These are phyloP conservation scores for Massospora cicadina DNA, from an alignment of 371 early-diverging fungal genomes.

Conservation along the genomic window DNA sequence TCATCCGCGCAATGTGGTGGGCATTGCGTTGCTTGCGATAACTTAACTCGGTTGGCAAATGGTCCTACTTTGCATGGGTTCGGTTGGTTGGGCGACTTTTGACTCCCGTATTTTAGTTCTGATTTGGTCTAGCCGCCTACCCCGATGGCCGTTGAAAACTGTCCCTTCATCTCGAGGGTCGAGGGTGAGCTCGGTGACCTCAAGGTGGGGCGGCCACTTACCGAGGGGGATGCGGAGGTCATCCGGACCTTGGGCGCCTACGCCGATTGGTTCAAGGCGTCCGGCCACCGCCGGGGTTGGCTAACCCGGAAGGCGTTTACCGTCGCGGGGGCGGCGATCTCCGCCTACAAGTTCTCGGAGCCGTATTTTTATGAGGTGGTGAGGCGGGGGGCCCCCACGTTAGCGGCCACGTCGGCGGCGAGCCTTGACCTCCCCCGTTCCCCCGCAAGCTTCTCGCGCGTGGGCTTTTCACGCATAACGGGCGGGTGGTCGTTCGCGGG, in stretches of 20 bases:
- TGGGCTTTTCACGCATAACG: neutral
- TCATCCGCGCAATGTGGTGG: too few species aligned
- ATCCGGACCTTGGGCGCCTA: neutral
- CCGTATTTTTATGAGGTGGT: neutral
- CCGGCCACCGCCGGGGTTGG: neutral
- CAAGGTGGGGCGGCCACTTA: neutral
- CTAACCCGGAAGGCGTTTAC: neutral
- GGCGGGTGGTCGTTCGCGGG: slow-evolving; percentile 55
- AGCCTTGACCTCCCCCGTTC: neutral
- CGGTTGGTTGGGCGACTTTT: too few species aligned
- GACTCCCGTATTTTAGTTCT: too few species aligned
- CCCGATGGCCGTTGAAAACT: too few species aligned
- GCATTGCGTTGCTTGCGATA: too few species aligned
- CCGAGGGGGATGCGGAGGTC: neutral
- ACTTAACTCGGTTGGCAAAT: too few species aligned
- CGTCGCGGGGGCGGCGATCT: neutral
- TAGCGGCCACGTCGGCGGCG: neutral
- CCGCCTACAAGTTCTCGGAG: neutral
- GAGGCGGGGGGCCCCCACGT: neutral
- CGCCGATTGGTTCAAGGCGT: neutral
- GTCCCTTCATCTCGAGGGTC: neutral
- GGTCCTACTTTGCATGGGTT: too few species aligned
- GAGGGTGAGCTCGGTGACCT: neutral
- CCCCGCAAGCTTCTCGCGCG: neutral
- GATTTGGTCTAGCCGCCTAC: too few species aligned